phyloP scores from a whole-genome alignment of 169 alveolate genomes.

The Plasmodium falciparum region DNA sequence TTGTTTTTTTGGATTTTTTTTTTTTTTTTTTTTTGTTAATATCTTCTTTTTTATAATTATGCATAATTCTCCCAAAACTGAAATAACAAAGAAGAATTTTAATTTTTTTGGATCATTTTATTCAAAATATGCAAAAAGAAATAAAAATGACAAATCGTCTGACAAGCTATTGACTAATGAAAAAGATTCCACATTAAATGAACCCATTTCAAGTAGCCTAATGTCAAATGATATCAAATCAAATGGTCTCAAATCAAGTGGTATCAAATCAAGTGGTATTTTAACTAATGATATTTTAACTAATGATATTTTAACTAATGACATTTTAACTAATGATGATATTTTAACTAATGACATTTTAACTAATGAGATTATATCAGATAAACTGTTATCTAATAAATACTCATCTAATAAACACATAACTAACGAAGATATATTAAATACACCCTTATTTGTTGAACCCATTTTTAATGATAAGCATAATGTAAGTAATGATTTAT shows the following conservation, averaged over 20 bases:
- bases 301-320: too few species aligned
- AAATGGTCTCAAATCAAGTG: background rate
- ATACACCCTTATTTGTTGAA: too few species aligned
- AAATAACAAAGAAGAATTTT: constrained; percentile 22
- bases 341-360: too few species aligned
- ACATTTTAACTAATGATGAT: too few species aligned
- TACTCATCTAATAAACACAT: too few species aligned
- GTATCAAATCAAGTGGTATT: background rate
- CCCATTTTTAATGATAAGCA: too few species aligned
- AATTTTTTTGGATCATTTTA: constrained; percentile 43
- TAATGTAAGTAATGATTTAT: too few species aligned
- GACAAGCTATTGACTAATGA: background rate
- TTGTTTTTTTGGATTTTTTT: constrained; percentile 30
- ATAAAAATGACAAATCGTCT: constrained; percentile 5
- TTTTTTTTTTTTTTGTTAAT: constrained; percentile 46
- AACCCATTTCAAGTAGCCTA: background rate
- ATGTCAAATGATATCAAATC: background rate
- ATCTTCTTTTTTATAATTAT: constrained; percentile 21
- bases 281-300: too few species aligned
- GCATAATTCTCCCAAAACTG: constrained; percentile 51
- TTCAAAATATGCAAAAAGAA: constrained; percentile 44
- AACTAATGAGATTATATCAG: too few species aligned
- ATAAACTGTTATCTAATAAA: too few species aligned
- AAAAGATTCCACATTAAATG: background rate
- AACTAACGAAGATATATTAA: too few species aligned